phyloP scores from a whole-genome alignment of 768 basidiomycete genomes.

The Termitomyces sp. region DNA sequence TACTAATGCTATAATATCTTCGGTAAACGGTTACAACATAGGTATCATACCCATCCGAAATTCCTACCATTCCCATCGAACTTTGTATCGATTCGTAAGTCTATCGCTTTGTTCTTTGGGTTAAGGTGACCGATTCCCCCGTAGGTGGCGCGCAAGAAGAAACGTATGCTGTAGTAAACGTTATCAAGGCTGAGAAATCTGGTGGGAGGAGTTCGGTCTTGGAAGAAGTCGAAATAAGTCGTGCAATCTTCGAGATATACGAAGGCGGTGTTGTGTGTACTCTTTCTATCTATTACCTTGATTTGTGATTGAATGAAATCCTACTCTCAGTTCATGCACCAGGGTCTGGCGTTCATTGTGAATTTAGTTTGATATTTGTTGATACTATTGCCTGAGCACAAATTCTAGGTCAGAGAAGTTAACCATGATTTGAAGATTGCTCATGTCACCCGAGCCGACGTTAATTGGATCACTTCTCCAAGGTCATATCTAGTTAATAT shows the following conservation, averaged over 20 bases:
- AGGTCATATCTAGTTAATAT: constrained; percentile 28
- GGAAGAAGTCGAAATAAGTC: constrained; percentile 79
- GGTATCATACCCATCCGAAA: constrained; percentile 81
- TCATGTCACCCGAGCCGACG: constrained; percentile 63
- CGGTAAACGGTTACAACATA: constrained; percentile 18
- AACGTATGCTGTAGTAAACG: constrained; percentile 67
- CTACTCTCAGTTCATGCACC: constrained; percentile 69
- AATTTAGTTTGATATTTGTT: constrained; percentile 12
- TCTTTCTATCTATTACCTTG: constrained; percentile 1
- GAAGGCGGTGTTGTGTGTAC: constrained; percentile 75
- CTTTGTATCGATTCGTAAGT: constrained; percentile 60
- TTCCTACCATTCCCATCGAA: constrained; percentile 73
- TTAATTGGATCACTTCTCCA: constrained; percentile 79
- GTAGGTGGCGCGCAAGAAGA: constrained; percentile 67
- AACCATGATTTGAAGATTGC: constrained; percentile 75
- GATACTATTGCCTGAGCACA: neutral
- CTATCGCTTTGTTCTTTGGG: neutral
- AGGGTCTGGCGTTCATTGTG: constrained; percentile 77
- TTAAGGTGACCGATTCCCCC: neutral
- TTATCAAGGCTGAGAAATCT: constrained; percentile 34
- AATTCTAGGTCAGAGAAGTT: constrained; percentile 61
- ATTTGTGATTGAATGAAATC: neutral
- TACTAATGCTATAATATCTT: neutral
- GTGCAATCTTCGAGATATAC: constrained; percentile 84
- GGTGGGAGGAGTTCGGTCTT: constrained; percentile 38